Conservation (phyloP, 2,329 filamentous ascomycete genomes). For the Aspergillus sp. region DNA sequence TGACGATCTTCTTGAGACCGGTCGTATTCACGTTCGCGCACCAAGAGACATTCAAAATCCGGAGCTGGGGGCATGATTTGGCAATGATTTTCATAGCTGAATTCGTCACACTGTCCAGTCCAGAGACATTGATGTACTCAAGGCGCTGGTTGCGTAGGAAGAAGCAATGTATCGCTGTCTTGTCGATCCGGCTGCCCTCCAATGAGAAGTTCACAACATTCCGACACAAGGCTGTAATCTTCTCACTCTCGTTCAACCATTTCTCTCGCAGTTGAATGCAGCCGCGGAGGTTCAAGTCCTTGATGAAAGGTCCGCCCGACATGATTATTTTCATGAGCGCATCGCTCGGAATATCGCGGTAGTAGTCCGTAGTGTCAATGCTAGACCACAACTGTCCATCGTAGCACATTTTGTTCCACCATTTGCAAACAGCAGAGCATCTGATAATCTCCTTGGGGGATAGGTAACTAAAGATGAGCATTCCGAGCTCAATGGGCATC, state of each 20-base stretch:
- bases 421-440: conserved; percentile 74
- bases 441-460: conserved; percentile 79
- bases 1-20: conserved; percentile 73
- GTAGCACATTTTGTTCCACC: conserved; percentile 82
- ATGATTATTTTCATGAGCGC: conserved; percentile 84
- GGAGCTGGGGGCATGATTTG: conserved; percentile 77
- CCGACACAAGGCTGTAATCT: conserved; percentile 77
- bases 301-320: conserved; percentile 84
- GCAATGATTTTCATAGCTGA: conserved; percentile 85
- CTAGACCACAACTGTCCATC: conserved; percentile 92
- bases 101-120: conserved; percentile 75
- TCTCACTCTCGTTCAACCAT: conserved; percentile 70
- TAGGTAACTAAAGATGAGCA: conserved; percentile 77
- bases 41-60: conserved; percentile 89
- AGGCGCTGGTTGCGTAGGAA: conserved; percentile 78
- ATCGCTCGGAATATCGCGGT: conserved; percentile 81
- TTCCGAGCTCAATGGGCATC: conserved; percentile 80
- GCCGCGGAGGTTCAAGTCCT: conserved; percentile 85
- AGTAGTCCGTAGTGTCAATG: conserved; percentile 84
- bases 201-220: conserved; percentile 88
- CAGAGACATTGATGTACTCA: conserved; percentile 84
- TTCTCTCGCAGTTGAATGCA: conserved; percentile 87
- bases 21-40: conserved; percentile 82
- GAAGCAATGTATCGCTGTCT: conserved; percentile 75
- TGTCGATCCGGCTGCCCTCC: conserved; percentile 86